Conservation (phyloP, 768 basidiomycete genomes). For the Lactarius hatsudake region DNA sequence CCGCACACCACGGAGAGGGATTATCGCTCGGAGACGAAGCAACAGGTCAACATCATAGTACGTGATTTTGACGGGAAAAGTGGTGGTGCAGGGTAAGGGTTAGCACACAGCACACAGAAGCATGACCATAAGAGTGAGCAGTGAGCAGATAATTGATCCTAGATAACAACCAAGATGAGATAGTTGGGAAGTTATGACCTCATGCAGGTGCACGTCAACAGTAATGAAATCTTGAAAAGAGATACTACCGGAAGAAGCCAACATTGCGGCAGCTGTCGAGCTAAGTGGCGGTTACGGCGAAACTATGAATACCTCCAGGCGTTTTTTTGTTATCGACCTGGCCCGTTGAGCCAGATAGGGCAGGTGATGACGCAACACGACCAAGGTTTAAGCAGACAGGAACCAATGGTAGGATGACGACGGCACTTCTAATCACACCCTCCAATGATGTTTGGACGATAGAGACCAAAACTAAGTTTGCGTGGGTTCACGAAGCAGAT, state of each 20-base stretch:
- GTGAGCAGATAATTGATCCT: constrained; percentile 8
- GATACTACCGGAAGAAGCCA: constrained; percentile 17
- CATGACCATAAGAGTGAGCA: constrained; percentile 9
- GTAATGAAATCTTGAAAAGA: constrained; percentile 9
- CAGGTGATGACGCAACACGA: constrained; percentile 19
- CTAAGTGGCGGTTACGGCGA: constrained; percentile 1
- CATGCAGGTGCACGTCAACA: constrained; percentile 11
- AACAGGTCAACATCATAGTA: not conserved
- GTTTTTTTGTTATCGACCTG: constrained; percentile 7
- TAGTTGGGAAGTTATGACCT: constrained; percentile 17
- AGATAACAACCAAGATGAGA: constrained; percentile 12
- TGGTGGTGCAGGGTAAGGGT: not conserved
- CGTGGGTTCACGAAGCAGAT: constrained; percentile 9
- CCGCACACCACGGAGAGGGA: constrained; percentile 10
- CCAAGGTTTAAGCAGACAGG: constrained; percentile 12
- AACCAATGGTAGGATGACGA: constrained; percentile 19
- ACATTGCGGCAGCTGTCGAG: constrained; percentile 6
- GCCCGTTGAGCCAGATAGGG: constrained; percentile 18
- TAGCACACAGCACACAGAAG: constrained; percentile 7
- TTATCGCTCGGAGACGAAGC: constrained; percentile 1
- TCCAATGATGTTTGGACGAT: constrained; percentile 16
- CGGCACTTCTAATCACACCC: constrained; percentile 5
- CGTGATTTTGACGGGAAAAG: constrained; percentile 9
- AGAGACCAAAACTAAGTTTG: constrained; percentile 15
- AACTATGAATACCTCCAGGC: constrained; percentile 18